Percentiles rank a stretch among this genome's conserved stretches.
Evolutionary conservation across 345 rosid genomes (phyloP).

Genomic region (Triadica sebifera): DNA sequence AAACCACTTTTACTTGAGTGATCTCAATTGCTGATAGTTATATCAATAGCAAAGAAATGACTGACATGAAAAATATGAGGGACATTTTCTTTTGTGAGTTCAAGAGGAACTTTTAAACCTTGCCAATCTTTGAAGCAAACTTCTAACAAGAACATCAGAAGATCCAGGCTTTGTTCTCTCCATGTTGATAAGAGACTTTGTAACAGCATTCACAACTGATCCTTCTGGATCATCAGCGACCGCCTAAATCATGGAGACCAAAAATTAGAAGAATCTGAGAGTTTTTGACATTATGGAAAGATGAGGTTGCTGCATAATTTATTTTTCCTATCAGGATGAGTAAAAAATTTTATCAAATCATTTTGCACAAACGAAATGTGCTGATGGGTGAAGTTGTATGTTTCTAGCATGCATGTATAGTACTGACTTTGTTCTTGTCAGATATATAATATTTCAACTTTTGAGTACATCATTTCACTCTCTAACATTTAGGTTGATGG

Average conservation of each 20-base stretch:
- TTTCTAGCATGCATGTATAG: no score
- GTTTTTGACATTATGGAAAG: neutral
- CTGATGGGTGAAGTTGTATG: no score
- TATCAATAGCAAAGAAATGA: neutral
- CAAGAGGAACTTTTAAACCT: conserved; percentile 43
- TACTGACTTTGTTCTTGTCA: neutral
- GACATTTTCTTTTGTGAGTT: neutral
- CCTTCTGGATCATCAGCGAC: conserved; percentile 57
- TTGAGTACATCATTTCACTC: neutral
- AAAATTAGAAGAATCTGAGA: neutral
- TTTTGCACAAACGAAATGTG: no score
- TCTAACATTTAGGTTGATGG: neutral
- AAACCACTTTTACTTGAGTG: conserved; percentile 19
- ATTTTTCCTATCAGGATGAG: no score
- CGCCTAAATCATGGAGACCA: conserved; percentile 45
- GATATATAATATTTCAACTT: neutral
- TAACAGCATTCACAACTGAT: conserved; percentile 47
- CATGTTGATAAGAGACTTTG: conserved; percentile 58
- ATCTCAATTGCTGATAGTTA: conserved; percentile 1
- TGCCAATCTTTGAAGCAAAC: conserved; percentile 66
- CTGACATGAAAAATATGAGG: neutral
- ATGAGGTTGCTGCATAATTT: no score
- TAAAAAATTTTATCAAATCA: no score
- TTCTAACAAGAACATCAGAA: conserved; percentile 64
- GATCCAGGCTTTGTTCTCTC: conserved; percentile 80